Percentiles rank a stretch among this genome's conserved stretches.
These are phyloP conservation scores for Akanthomyces lecanii DNA, from an alignment of 2,329 filamentous ascomycete species.

Conservation along the genomic window DNA sequence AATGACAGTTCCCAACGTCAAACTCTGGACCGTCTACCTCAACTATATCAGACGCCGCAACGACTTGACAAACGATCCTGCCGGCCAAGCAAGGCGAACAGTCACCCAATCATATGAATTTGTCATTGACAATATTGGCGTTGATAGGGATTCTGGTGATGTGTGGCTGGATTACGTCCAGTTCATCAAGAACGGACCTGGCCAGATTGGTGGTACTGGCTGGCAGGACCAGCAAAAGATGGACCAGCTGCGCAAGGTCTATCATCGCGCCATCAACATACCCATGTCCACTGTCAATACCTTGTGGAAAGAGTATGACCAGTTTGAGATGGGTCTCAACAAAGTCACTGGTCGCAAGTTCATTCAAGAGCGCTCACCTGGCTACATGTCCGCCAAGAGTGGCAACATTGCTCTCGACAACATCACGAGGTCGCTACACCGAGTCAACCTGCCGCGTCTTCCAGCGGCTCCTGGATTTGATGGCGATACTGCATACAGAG, in stretches of 20 bases:
- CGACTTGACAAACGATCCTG: conserved; percentile 73
- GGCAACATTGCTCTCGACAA: conserved; percentile 89
- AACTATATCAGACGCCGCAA: conserved; percentile 92
- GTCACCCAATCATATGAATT: conserved; percentile 89
- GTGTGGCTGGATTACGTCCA: conserved; percentile 95
- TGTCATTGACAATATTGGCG: conserved; percentile 81
- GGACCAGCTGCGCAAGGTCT: conserved; percentile 86
- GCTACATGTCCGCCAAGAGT: conserved; percentile 93
- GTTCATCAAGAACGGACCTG: conserved; percentile 85
- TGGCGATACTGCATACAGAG: conserved; percentile 76
- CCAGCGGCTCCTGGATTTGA: conserved; percentile 83
- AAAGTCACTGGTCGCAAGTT: conserved; percentile 93
- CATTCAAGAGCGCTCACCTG: conserved; percentile 84
- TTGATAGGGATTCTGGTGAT: conserved; percentile 82
- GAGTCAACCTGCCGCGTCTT: conserved; percentile 73
- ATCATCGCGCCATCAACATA: conserved; percentile 82
- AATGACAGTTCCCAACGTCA: conserved; percentile 73
- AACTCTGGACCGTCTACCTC: conserved; percentile 88
- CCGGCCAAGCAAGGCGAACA: conserved; percentile 70
- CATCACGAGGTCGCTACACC: conserved; percentile 69
- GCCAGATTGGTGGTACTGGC: conserved; percentile 73
- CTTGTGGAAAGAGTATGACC: conserved; percentile 96
- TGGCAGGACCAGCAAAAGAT: conserved; percentile 99
- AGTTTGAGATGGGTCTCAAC: conserved; percentile 91
- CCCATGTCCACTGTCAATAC: conserved; percentile 79